A percentile compares a stretch with the other conserved stretches of the same genome.
Conservation (phyloP, 2,329 filamentous ascomycete genomes). For the Dryadomyces quercivorus region DNA sequence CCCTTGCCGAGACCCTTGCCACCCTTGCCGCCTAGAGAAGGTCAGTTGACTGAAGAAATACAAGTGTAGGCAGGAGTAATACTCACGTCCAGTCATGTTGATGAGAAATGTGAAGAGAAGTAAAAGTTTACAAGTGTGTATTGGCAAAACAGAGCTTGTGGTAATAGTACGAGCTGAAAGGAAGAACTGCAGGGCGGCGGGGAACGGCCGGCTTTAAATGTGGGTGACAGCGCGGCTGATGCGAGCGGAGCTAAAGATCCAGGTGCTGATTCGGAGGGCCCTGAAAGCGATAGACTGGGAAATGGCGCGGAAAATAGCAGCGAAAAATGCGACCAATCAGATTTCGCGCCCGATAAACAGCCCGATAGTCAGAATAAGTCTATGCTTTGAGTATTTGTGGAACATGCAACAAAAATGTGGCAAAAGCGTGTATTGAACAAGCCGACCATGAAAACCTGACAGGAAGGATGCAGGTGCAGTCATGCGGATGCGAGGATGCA, state of each 20-base stretch:
- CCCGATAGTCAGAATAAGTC: background rate
- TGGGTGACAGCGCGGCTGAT: slow-evolving; percentile 8
- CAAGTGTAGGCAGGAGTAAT: background rate
- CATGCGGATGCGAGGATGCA: too few species aligned
- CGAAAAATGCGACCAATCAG: slow-evolving; percentile 9
- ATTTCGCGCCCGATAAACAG: slow-evolving; percentile 8
- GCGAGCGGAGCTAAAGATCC: slow-evolving; percentile 8
- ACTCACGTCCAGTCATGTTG: slow-evolving; percentile 17
- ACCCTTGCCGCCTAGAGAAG: slow-evolving; percentile 73
- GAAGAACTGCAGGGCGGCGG: background rate
- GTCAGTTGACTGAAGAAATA: background rate
- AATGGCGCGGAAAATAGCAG: background rate
- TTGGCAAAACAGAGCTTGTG: background rate
- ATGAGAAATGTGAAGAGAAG: slow-evolving; percentile 19
- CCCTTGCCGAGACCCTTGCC: slow-evolving; percentile 98
- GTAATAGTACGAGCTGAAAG: background rate
- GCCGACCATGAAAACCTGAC: too few species aligned
- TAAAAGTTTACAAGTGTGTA: slow-evolving; percentile 12
- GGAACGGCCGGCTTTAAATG: slow-evolving; percentile 12
- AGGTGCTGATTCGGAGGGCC: slow-evolving; percentile 11
- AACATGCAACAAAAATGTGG: too few species aligned
- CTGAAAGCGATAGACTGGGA: too few species aligned
- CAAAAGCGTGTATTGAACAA: too few species aligned
- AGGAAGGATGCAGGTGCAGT: too few species aligned
- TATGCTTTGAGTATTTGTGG: background rate